Conservation (phyloP, 768 basidiomycete species). For the Kwoniella pini region DNA sequence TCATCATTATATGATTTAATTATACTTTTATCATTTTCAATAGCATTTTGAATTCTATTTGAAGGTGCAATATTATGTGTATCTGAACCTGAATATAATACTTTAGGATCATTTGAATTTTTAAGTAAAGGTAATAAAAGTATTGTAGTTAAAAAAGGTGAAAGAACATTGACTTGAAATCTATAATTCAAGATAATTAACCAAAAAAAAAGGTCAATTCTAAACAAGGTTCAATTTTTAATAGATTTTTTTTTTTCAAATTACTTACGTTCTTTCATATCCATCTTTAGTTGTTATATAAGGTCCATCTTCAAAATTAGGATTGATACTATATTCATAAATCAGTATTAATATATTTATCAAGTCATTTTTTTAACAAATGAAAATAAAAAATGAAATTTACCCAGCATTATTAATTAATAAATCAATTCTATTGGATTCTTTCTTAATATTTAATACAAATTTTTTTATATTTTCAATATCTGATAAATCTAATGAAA, state of each 20-base stretch:
- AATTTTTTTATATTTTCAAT: slow-evolving; percentile 20
- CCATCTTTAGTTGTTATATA: slow-evolving; percentile 17
- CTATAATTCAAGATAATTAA: not conserved
- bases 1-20: slow-evolving; percentile 15
- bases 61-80: slow-evolving; percentile 10
- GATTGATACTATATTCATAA: slow-evolving; percentile 14
- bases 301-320: slow-evolving; percentile 10
- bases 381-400: not conserved
- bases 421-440: slow-evolving; percentile 18
- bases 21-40: slow-evolving; percentile 1
- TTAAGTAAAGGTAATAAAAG: slow-evolving; percentile 14
- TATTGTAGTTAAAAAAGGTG: slow-evolving; percentile 17
- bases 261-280: slow-evolving; percentile 21
- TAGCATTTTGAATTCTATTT: not conserved
- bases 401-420: slow-evolving; percentile 34
- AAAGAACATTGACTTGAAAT: slow-evolving; percentile 25
- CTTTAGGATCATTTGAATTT: slow-evolving; percentile 7
- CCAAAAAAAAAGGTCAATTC: too few species aligned
- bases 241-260: too few species aligned
- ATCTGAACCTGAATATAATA: slow-evolving; percentile 27
- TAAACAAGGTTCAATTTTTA: too few species aligned
- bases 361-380: not conserved
- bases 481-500: slow-evolving; percentile 16
- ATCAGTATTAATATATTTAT: not conserved
- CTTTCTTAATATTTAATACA: not conserved